Base-by-base conservation (phyloP, 1,139 yeast species). In the Saccharomyces pastorianus region DNA sequence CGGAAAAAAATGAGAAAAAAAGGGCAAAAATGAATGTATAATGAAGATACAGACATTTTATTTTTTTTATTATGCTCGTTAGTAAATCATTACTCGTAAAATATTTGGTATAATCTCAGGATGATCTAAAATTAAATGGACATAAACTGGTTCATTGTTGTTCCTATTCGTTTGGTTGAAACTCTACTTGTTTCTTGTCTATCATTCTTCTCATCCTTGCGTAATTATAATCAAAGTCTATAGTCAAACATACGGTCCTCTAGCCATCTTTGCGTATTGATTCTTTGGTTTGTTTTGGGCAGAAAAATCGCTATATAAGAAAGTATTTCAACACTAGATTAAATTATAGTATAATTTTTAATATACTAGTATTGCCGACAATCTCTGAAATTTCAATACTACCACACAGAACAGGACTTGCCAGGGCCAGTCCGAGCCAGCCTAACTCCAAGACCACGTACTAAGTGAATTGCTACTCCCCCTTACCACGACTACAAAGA, bases 161-260 rank as follows among this genome's bases (percentile, higher is more conserved):
- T 17, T 38, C 9, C 13, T 17, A 9, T 29, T 29, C 38, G 38
- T 31, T 38, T 17, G n/a, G 25, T 14, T 20, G 8, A 38, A 3
- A 17, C 42, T 17, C 23, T 2, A 13, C 17, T 14, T 38, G 11
- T 20, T 38, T 17, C 23, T 34, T 14, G 42, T 17, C 20, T 17
- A 34, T 7, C 17, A 14, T 38, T 9, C 7, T 17, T 38, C 11
- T 8, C 44, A 38, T 38, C 44, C 44, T 8, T 11, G 44, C 25
- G 25, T 38, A 20, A 20, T 38, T 20, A 25, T 38, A 38, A 9
- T 38, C 4, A 17, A 17, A 38, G 8, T 64, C 56, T 63, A 61
- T 61, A 60, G 56, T 53, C 47, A 44, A 65, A 83, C 88, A 78
- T 83, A 83, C 88, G 93, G 95, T 86, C 95, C 95, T 86, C 95